Conservation (phyloP, 352 stramenopile genomes). For the Phytopythium delawarense region DNA sequence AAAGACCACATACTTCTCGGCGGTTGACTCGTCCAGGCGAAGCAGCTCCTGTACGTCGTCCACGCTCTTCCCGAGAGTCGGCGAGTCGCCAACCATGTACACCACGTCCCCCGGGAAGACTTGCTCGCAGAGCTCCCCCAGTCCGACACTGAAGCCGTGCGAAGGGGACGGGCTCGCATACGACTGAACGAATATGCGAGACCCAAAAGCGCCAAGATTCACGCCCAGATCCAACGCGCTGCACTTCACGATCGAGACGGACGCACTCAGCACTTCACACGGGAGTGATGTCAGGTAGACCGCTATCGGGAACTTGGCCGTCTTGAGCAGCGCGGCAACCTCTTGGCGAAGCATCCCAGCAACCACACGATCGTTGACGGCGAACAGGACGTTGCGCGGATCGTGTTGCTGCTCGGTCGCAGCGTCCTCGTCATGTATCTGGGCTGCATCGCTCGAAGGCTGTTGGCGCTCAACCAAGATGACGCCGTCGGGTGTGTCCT, state of each 20-base stretch:
- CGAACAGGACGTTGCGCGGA: constrained; percentile 28
- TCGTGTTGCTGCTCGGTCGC: background rate
- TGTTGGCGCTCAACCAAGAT: background rate
- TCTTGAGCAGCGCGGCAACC: constrained; percentile 36
- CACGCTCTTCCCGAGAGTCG: constrained; percentile 21
- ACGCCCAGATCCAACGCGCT: constrained; percentile 35
- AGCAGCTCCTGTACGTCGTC: constrained; percentile 37
- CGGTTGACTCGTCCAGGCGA: constrained; percentile 14
- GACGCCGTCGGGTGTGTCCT: constrained; percentile 33
- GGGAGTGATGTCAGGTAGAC: constrained; percentile 45
- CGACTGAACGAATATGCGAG: constrained; percentile 45
- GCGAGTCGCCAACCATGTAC: constrained; percentile 39
- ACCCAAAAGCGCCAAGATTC: constrained; percentile 27
- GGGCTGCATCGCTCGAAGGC: background rate
- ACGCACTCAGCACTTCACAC: constrained; percentile 46
- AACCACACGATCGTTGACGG: constrained; percentile 52
- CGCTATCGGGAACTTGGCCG: constrained; percentile 25
- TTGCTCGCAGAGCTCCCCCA: constrained; percentile 51
- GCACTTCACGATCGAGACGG: constrained; percentile 61
- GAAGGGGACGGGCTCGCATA: constrained; percentile 17
- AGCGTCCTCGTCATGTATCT: background rate
- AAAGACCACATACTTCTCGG: constrained; percentile 31
- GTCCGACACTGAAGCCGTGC: constrained; percentile 27
- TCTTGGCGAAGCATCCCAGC: constrained; percentile 31
- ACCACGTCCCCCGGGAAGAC: constrained; percentile 68